Evolutionary conservation across 768 basidiomycete species (phyloP), one percentile per base, ranked within the genome.

Genomic region (Psilocybe sp.): DNA sequence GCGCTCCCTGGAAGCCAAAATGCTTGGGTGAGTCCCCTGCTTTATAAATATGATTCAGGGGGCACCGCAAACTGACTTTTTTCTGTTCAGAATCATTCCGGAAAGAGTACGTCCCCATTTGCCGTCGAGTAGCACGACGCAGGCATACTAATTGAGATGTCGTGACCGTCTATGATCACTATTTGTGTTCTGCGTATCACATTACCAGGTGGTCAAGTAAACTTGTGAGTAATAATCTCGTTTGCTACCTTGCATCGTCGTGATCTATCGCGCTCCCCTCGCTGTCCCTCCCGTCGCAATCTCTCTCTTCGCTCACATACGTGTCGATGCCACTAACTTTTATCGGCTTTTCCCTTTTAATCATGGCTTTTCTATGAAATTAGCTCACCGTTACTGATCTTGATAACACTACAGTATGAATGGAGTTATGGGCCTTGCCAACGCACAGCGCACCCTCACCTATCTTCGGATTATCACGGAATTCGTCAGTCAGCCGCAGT

Each of bases 391-490:
- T 49, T 44, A 15, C 23, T 46, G 51, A 36, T 49, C 43, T 42
- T 42, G 45, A 19, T 46, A 37, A 46, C 37, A 47, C 44, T 46
- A n/a, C 41, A 75, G 72, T 60, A 70, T 91, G 56, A 78, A 84
- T 57, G 89, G 89, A 48, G 82, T 87, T 46, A 95, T 95, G 93
- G 92, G 92, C 38, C 72, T 89, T 35, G 87, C 90, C 40, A 96
- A 97, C 57, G 92, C 89, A 9, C 87, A 95, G 59, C 81, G 94
- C 28, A 80, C 88, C 14, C 75, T 95, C 49, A 84, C 87, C 57
- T 87, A 89, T 63, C 84, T 94, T 60, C 81, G 90, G 28, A 84
- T 86, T 54, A 63, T 91, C 50, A 81, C 84, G 48, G 89, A 91
- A 69, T 95, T 96, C 72, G 87, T 95, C 65, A 82, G 80, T 46